These are phyloP conservation scores for Rhodomyrtus tomentosa DNA, from an alignment of 345 rosid species.

Conservation along the genomic window DNA sequence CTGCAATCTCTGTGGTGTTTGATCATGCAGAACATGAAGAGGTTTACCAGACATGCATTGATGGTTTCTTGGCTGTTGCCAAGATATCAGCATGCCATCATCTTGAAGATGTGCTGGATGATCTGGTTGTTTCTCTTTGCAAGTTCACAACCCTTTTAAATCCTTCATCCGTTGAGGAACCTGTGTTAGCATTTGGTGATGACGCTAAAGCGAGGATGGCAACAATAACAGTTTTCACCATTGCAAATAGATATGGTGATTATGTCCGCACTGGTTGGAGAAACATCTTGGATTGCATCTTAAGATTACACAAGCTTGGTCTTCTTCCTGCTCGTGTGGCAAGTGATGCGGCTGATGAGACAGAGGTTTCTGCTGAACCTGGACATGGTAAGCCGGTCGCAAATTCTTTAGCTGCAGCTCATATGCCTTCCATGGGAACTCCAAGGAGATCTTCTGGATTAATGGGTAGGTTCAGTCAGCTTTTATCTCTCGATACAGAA, in stretches of 20 bases:
- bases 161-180: conserved; percentile 80
- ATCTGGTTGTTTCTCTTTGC: conserved; percentile 88
- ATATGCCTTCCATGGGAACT: conserved; percentile 73
- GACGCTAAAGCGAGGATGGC: conserved; percentile 96
- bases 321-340: conserved; percentile 98
- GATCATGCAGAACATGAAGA: conserved; percentile 98
- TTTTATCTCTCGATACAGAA: conserved; percentile 92
- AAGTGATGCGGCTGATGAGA: conserved; percentile 96
- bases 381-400: conserved; percentile 75
- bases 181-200: conserved; percentile 93
- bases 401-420: conserved; percentile 68
- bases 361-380: conserved; percentile 72
- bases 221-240: conserved; percentile 89
- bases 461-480: conserved; percentile 99
- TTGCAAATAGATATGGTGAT: conserved; percentile 95
- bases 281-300: conserved; percentile 89
- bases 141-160: conserved; percentile 92
- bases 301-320: conserved; percentile 92
- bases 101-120: conserved; percentile 97
- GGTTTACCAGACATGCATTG: conserved; percentile 89
- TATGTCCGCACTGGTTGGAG: conserved; percentile 94
- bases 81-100: conserved; percentile 97
- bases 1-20: conserved; percentile 96
- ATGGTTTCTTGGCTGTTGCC: conserved; percentile 95
- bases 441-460: conserved; percentile 95